Evolutionary conservation across 2,329 filamentous ascomycete species (phyloP), one percentile per base, ranked within the genome.

Genomic region (Cytospora paraplurivora): DNA sequence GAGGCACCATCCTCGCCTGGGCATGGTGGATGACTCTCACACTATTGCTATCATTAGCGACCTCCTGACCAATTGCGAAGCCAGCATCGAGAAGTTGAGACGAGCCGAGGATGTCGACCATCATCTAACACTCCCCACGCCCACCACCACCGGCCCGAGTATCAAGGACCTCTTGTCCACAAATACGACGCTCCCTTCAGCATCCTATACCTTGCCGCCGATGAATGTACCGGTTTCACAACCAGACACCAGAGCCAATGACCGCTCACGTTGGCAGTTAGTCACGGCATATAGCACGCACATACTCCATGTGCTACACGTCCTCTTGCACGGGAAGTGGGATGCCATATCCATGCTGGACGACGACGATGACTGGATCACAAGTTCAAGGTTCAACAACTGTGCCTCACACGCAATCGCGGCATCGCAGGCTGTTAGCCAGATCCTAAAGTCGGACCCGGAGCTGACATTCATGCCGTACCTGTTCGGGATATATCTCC

Each of bases 401-500:
- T 81, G 78, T 62, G 79, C 79, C 4, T 75, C 76, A 1, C 79
- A 82, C 65, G 78, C 80, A 32, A 78, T 83, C 57, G 75, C 76
- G 1, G 80, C 80, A 0, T 79, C 78, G 2, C 75, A 80, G 51
- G 77, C 77, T 2, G 75, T 82, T 17, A 77, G 76, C 15, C 72
- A 76, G 10, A 82, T 83, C 58, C 71, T 83, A 7, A 72, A 74
- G 1, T 72, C 77, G n/a, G 81, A 83, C 66, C 79, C 78, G 3
- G 80, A 82, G 65, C 72, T 83, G 37, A 78, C 77, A 0, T 83
- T 82, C 58, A 82, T 82, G 78, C 79, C 81, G 1, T 83, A 82
- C 67, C 72, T 83, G 3, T 82, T 82, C 58, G 80, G 81, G 0
- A 82, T 82, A 8, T 84, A 83, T 62, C 72, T 83, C 0, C 72